phyloP scores from a whole-genome alignment of 805 yeast species.

The Kuraishia molischiana region DNA sequence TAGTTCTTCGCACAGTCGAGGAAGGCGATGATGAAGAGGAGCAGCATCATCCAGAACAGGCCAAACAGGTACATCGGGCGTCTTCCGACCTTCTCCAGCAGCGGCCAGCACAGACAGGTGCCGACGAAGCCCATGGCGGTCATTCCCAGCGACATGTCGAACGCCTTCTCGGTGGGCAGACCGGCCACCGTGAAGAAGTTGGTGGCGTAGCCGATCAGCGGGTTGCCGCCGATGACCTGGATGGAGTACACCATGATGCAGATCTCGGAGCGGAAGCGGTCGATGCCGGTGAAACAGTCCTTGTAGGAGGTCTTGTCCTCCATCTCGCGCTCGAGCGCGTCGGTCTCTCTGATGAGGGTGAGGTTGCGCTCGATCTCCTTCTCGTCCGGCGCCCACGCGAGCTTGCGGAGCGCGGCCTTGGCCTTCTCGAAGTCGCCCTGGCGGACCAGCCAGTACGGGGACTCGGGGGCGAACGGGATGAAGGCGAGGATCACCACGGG shows the following conservation, averaged over 20 bases:
- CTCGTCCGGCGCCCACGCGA: slow-evolving; percentile 7
- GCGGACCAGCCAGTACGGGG: slow-evolving; percentile 47
- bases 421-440: slow-evolving; percentile 33
- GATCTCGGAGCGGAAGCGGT: slow-evolving; percentile 34
- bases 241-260: slow-evolving; percentile 42
- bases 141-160: slow-evolving; percentile 17
- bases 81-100: slow-evolving; percentile 29
- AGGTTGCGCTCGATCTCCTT: slow-evolving; percentile 3
- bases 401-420: slow-evolving; percentile 24
- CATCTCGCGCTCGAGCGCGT: slow-evolving; percentile 31
- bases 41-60: not conserved
- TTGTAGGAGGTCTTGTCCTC: slow-evolving; percentile 18
- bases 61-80: slow-evolving; percentile 14
- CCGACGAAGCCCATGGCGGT: slow-evolving; percentile 21
- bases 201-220: slow-evolving; percentile 50
- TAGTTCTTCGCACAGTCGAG: slow-evolving; percentile 4
- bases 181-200: slow-evolving; percentile 20
- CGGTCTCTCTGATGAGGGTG: slow-evolving; percentile 16
- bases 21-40: slow-evolving; percentile 15
- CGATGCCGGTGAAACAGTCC: slow-evolving; percentile 40
- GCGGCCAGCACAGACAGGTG: slow-evolving; percentile 28
- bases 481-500: slow-evolving; percentile 35
- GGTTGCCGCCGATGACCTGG: slow-evolving; percentile 53
- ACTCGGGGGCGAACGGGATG: slow-evolving; percentile 40
- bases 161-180: slow-evolving; percentile 7